Conservation (phyloP, 129 eudicot genomes). For the Saussurea involucrata region DNA sequence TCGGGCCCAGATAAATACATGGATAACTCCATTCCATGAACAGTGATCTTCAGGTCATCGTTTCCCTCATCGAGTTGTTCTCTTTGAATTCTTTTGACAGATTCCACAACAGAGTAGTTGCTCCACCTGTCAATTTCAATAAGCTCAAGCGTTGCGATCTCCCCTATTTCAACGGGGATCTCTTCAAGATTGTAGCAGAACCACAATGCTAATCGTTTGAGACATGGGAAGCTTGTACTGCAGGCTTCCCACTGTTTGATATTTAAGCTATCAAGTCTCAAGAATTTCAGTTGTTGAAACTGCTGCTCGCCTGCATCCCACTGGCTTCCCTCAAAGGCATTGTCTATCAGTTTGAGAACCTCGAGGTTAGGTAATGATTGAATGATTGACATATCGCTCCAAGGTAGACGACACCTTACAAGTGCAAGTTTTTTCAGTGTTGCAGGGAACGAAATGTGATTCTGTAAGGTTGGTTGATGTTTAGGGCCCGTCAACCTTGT, state of each 20-base stretch:
- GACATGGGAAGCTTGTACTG: constrained; percentile 21
- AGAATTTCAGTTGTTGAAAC: constrained; percentile 27
- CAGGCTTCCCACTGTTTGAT: constrained; percentile 20
- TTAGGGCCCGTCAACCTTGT: too few relatives aligned
- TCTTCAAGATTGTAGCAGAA: constrained; percentile 14
- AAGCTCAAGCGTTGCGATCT: constrained; percentile 21
- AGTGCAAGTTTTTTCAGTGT: constrained; percentile 31
- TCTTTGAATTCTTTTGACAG: not conserved
- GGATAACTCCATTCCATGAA: not conserved
- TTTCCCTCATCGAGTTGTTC: constrained; percentile 15
- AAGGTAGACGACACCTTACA: constrained; percentile 9
- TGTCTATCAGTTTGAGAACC: constrained; percentile 25
- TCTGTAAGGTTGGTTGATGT: not conserved
- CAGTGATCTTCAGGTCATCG: constrained; percentile 3
- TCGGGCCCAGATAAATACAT: too few relatives aligned
- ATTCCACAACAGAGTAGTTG: not conserved
- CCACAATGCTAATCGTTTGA: constrained; percentile 11
- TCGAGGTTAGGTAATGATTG: constrained; percentile 46
- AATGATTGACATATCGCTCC: constrained; percentile 29
- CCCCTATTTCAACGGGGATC: constrained; percentile 23
- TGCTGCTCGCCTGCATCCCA: constrained; percentile 33
- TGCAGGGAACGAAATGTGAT: constrained; percentile 20
- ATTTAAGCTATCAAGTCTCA: constrained; percentile 11
- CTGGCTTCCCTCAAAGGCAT: constrained; percentile 29
- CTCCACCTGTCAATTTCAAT: constrained; percentile 11